A percentile compares a stretch with the other conserved stretches of the same genome.
Conservation (phyloP, 805 yeast species). For the Candida alai region DNA sequence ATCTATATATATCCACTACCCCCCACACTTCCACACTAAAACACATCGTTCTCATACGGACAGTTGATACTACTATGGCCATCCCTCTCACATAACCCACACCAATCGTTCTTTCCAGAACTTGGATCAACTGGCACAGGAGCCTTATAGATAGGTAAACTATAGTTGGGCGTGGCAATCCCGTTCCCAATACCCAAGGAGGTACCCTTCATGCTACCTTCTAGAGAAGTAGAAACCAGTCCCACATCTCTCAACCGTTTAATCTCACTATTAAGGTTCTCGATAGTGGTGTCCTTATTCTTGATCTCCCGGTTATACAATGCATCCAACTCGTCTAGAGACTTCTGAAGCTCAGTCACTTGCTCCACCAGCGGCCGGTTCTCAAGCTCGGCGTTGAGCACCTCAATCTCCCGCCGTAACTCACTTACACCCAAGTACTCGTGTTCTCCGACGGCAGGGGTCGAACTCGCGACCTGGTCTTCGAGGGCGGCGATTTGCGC, state of each 20-base stretch:
- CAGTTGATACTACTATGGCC: constrained; percentile 90
- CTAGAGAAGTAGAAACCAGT: background rate
- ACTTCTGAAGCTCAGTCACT: constrained; percentile 39
- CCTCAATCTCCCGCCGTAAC: constrained; percentile 18
- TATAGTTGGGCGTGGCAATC: background rate
- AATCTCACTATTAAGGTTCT: constrained; percentile 20
- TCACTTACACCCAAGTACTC: background rate
- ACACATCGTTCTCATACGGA: constrained; percentile 70
- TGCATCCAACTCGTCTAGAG: constrained; percentile 39
- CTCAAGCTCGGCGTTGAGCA: constrained; percentile 28
- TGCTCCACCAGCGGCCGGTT: constrained; percentile 41
- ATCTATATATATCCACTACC: constrained; percentile 3
- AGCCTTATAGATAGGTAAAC: constrained; percentile 49
- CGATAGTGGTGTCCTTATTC: constrained; percentile 3
- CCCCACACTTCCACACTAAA: constrained; percentile 25
- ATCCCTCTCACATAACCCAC: constrained; percentile 86
- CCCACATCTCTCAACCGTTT: constrained; percentile 14
- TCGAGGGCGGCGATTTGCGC: constrained; percentile 1
- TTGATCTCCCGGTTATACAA: constrained; percentile 11
- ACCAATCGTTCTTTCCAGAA: constrained; percentile 77
- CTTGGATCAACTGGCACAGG: constrained; percentile 54
- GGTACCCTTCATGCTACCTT: too few relatives aligned
- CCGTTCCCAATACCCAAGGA: background rate
- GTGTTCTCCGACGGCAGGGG: background rate
- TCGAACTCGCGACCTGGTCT: constrained; percentile 1